Percentiles rank a stretch among this genome's conserved stretches.
phyloP scores from a whole-genome alignment of 305 asterid species.

The Ruellia speciosa region DNA sequence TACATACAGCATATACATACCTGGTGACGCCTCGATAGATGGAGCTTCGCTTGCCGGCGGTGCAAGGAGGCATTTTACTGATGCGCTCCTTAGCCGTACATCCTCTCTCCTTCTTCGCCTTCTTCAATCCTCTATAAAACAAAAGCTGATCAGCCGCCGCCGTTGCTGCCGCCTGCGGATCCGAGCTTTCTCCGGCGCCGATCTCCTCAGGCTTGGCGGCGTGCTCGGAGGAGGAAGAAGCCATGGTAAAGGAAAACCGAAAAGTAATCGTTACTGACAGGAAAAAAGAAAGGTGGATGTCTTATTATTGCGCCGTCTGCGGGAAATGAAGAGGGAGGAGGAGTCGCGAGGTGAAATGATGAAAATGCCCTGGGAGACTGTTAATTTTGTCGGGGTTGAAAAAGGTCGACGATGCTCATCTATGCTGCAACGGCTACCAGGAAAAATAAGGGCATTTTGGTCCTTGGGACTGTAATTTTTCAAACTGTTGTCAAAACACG shows the following conservation, averaged over 20 bases:
- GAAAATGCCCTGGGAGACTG: slow-evolving; percentile 18
- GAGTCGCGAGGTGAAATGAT: slow-evolving; percentile 25
- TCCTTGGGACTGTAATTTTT: not conserved
- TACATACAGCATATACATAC: slow-evolving; percentile 24
- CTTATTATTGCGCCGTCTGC: slow-evolving; percentile 21
- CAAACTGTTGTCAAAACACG: slow-evolving; percentile 29
- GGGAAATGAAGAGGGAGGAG: slow-evolving; percentile 32
- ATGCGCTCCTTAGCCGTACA: slow-evolving; percentile 96
- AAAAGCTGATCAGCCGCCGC: slow-evolving; percentile 44
- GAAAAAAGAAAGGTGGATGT: slow-evolving; percentile 9
- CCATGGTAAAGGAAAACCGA: slow-evolving; percentile 23
- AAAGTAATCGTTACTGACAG: slow-evolving; percentile 17
- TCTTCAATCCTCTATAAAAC: slow-evolving; percentile 73
- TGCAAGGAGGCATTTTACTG: slow-evolving; percentile 97
- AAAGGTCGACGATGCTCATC: slow-evolving; percentile 16
- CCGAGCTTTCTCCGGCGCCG: slow-evolving; percentile 39
- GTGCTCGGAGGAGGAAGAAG: slow-evolving; percentile 47
- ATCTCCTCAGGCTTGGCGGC: slow-evolving; percentile 49
- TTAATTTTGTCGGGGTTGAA: slow-evolving; percentile 20
- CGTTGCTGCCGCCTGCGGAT: slow-evolving; percentile 21
- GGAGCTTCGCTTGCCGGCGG: slow-evolving; percentile 98
- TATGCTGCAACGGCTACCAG: slow-evolving; percentile 48
- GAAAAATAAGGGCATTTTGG: slow-evolving; percentile 20
- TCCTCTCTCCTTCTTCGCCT: slow-evolving; percentile 84
- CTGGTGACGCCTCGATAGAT: slow-evolving; percentile 97